Evolutionary conservation across 805 yeast species (phyloP), one percentile per base, ranked within the genome.

Genomic region (Starmerella vitae): DNA sequence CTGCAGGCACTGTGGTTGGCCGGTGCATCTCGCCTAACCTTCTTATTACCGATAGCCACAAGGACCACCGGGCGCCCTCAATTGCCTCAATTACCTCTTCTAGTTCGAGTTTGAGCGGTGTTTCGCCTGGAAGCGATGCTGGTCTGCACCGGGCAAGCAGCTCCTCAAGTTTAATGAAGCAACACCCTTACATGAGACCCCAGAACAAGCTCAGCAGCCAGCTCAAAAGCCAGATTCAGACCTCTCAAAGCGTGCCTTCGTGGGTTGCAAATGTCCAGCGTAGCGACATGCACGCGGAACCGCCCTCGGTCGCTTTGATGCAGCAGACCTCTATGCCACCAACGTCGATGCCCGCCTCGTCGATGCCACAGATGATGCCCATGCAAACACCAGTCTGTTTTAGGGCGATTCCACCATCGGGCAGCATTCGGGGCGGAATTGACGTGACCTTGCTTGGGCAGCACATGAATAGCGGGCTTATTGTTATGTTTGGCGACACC

Each of bases 361-460:
- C 17, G 6, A 17, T 14, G n/a, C 30, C 30, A 6, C 7, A 10
- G 8, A 17, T 7, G 17, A 14, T 10, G 17, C 14, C 17, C 17
- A 27, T 13, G 13, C 31, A 12, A 20, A 14, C 30, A 10, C 93
- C 93, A 1, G 56, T 69, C 0, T 77, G 88, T 38, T 88, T 84
- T 57, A 69, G 94, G 42, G 78, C 91, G 9, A 86, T 91, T 42
- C 99, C 99, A 1, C 78, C 93, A 0, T 91, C 82, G 57, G 99
- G 99, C 2, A 94, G 96, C 8, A 71, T 85, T 10, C 70, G 94
- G 46, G 99, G 99, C 48, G 99, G 98, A 14, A 78, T 86, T 31
- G 99, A 91, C 58, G 82, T 91, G 6, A 91, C 98, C 0, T 63
- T 91, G 36, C 64, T 91, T 32, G 98, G 98, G 2, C 70, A 76